Base-by-base conservation (phyloP, 108 stramenopile species). In the Poteriospumella lacustris region DNA sequence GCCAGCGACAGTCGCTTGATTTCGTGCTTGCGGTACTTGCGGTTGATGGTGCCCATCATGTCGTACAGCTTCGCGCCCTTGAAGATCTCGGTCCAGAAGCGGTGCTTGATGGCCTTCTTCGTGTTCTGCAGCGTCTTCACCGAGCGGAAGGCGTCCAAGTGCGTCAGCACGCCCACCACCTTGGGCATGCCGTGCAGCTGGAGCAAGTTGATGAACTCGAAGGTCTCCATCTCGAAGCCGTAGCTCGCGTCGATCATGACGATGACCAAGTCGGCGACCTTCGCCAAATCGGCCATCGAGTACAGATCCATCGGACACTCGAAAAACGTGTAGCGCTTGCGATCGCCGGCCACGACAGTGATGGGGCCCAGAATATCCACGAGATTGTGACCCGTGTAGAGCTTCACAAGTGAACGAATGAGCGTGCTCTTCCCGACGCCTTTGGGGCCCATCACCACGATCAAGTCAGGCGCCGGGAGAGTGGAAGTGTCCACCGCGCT, bases 171-270 rank as follows among this genome's bases (percentile, higher is more conserved):
- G 41, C 98, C 96, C 91, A 97, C 94, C 42, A 94, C 94, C 86
- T 97, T 97, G 44, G 96, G 96, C 80, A 99, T 96, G 24, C 98
- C 98, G 82, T 96, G 94, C 12, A 92, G 87, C 87, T 99, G 98
- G 68, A 99, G 83, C 43, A 97, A 89, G 84, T 96, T 97, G 15
- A 99, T 86, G 78, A 95, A 97, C 85, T 99, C 98, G 70, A 99
- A 99, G 28, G 95, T 95, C 58, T 97, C 95, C 96, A 99, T 97
- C 86, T 99, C 98, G 78, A 99, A 97, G 0, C 98, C 98, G 80
- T 94, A 97, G 79, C 92, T 94, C 47, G 95, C 96, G 85, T 99
- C 98, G 34, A 99, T 94, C 42, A 93, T 90, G 9, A 99, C 81
- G 39, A 99, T 81, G 2, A 97, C 95, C 1, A 99, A 84, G 80